These are phyloP conservation scores for Boletus rufocinnamomeus DNA, from an alignment of 768 basidiomycete genomes.

Conservation along the genomic window DNA sequence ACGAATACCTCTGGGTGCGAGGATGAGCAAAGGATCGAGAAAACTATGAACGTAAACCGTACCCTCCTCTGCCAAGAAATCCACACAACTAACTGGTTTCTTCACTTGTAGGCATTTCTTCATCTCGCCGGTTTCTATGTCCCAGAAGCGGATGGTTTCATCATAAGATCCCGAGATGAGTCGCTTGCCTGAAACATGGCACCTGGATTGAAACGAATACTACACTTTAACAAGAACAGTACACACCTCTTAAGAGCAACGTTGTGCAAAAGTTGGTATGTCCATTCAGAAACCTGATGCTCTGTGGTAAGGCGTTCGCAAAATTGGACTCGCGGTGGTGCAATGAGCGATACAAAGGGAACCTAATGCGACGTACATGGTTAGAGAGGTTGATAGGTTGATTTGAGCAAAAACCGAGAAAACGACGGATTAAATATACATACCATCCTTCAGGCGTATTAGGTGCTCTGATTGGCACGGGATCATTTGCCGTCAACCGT, in stretches of 20 bases:
- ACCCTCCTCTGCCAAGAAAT: constrained; percentile 83
- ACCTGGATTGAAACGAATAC: background rate
- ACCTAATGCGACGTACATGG: constrained; percentile 36
- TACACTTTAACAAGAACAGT: background rate
- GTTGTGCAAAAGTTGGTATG: constrained; percentile 91
- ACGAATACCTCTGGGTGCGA: constrained; percentile 73
- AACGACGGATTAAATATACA: constrained; percentile 24
- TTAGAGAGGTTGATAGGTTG: background rate
- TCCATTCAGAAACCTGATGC: constrained; percentile 73
- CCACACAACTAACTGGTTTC: constrained; percentile 89
- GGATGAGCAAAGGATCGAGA: constrained; percentile 7
- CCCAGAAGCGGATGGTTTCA: constrained; percentile 92
- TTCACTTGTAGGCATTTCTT: constrained; percentile 82
- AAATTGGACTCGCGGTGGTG: constrained; percentile 89
- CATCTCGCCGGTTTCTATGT: constrained; percentile 64
- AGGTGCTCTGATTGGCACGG: constrained; percentile 63
- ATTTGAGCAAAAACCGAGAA: background rate
- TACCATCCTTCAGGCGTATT: constrained; percentile 72
- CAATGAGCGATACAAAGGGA: constrained; percentile 73
- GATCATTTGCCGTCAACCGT: constrained; percentile 71
- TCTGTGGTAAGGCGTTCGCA: constrained; percentile 71
- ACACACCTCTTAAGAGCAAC: constrained; percentile 58
- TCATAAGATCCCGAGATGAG: constrained; percentile 91
- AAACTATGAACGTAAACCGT: constrained; percentile 13
- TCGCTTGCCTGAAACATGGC: constrained; percentile 53